phyloP scores from a whole-genome alignment of 352 stramenopile species.

The Globisporangium emineosum region DNA sequence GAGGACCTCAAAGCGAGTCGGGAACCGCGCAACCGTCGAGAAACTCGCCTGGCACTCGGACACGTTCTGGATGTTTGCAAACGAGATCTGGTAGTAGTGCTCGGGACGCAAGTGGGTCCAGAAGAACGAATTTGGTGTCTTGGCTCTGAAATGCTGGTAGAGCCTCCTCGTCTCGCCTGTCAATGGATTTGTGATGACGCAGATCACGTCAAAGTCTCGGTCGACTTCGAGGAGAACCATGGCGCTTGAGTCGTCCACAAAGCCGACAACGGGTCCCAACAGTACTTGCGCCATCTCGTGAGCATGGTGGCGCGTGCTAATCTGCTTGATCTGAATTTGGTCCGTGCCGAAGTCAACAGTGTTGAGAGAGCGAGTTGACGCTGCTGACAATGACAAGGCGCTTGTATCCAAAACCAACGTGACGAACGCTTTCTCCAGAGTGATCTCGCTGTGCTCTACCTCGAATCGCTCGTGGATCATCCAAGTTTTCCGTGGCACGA shows the following conservation, averaged over 20 bases:
- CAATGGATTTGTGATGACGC: conserved; percentile 46
- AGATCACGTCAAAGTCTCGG: conserved; percentile 45
- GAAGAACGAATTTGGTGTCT: conserved; percentile 56
- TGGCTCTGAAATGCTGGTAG: conserved; percentile 49
- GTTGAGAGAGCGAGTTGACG: conserved; percentile 9
- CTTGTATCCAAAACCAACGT: conserved; percentile 20
- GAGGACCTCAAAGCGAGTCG: conserved; percentile 36
- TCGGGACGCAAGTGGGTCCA: conserved; percentile 54
- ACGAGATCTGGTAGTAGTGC: conserved; percentile 55
- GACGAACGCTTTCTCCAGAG: conserved; percentile 6
- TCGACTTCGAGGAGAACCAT: conserved; percentile 72
- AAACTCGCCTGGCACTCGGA: conserved; percentile 43
- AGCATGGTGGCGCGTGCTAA: conserved; percentile 20
- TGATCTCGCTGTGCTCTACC: conserved; percentile 36
- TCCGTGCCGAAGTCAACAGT: background rate
- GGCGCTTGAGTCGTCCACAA: conserved; percentile 53
- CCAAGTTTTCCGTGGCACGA: conserved; percentile 15
- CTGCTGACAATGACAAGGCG: conserved; percentile 21
- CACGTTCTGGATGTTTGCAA: conserved; percentile 41
- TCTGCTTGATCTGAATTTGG: conserved; percentile 14
- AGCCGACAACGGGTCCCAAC: conserved; percentile 66
- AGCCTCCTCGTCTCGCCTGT: conserved; percentile 36
- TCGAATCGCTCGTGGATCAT: conserved; percentile 43
- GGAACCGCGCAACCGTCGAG: conserved; percentile 31
- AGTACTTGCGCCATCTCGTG: conserved; percentile 33